Evolutionary conservation across 2,329 filamentous ascomycete genomes (phyloP).

Genomic region (Fusarium sp.): DNA sequence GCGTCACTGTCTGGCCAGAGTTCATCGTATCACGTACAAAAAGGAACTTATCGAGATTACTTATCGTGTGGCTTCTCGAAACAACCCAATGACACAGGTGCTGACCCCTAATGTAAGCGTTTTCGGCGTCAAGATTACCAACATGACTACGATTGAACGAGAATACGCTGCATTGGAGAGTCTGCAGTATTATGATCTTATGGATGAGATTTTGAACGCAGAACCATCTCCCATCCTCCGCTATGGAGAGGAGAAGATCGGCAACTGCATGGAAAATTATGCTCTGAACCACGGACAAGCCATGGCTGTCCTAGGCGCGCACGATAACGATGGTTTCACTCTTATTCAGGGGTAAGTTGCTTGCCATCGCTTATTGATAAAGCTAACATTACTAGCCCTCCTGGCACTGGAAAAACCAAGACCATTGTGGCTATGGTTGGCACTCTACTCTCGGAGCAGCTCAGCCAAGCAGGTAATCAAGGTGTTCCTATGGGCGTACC

Average conservation of each 20-base stretch:
- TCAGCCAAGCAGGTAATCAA: conserved; percentile 53
- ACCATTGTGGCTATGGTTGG: conserved; percentile 98
- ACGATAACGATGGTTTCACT: conserved; percentile 97
- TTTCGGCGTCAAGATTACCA: conserved; percentile 86
- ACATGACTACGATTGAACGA: conserved; percentile 93
- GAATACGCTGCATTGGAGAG: conserved; percentile 94
- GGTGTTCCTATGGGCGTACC: conserved; percentile 54
- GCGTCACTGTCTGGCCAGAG: conserved; percentile 88
- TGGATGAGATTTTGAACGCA: conserved; percentile 90
- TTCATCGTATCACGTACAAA: conserved; percentile 85
- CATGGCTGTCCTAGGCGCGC: conserved; percentile 89
- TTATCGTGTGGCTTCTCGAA: conserved; percentile 82
- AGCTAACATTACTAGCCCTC: conserved; percentile 73
- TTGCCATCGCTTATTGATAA: background rate
- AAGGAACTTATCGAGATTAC: conserved; percentile 86
- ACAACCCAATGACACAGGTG: conserved; percentile 72
- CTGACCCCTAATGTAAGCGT: conserved; percentile 80
- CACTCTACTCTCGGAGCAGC: conserved; percentile 70
- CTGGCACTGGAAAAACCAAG: conserved; percentile 98
- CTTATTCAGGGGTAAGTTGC: conserved; percentile 84
- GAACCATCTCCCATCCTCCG: conserved; percentile 90
- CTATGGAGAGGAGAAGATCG: conserved; percentile 82
- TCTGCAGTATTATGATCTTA: conserved; percentile 94
- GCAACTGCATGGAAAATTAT: conserved; percentile 81
- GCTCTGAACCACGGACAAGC: conserved; percentile 90